Evolutionary conservation across 805 yeast genomes (phyloP), one percentile per base, ranked within the genome.

Genomic region (Priceomyces fermenticarens): DNA sequence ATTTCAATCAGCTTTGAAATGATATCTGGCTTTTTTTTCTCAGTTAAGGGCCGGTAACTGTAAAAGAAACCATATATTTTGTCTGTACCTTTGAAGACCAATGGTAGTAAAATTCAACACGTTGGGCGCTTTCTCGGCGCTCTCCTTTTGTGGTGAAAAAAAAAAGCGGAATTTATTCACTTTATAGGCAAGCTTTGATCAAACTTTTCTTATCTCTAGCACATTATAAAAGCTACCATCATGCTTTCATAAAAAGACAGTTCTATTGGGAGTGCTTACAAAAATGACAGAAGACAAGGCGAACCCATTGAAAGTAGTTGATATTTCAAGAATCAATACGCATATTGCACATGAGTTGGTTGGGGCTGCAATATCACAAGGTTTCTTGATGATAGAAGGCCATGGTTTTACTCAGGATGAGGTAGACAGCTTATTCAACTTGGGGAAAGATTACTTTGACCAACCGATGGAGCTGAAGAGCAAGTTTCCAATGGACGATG

Each of bases 321-420:
- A 85, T 50, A 72, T 85, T 20, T 63, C 80, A n/a, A 47, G 57
- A 5, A 55, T 70, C 42, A 62, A 67, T 38, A 57, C 59, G 16
- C 42, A 51, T 5, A 71, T 83, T 0, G 84, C 81, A 0, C 68
- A 66, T 7, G 63, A 72, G 42, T 68, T 85, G 20, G 65, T 81
- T 3, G 63, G 69, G 6, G 87, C 87, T 1, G 84, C 84, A 9
- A 62, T 73, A n/a, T 60, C 76, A 2, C 83, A 80, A 47, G 88
- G 88, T 1, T 83, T 83, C 52, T 60, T 83, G 11, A 80, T 80
- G 42, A 67, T 83, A 4, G 85, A 81, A 48, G 88, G 88, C 5
- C 84, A 81, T 48, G 81, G 72, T n/a, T 79, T 83, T 52, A 59
- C 76, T 1, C 73, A 71, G 43, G 56, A 63, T 6, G 86, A 82